Evolutionary conservation across 2,329 filamentous ascomycete genomes (phyloP), one percentile per base, ranked within the genome.

Genomic region (Fusarium sp.): DNA sequence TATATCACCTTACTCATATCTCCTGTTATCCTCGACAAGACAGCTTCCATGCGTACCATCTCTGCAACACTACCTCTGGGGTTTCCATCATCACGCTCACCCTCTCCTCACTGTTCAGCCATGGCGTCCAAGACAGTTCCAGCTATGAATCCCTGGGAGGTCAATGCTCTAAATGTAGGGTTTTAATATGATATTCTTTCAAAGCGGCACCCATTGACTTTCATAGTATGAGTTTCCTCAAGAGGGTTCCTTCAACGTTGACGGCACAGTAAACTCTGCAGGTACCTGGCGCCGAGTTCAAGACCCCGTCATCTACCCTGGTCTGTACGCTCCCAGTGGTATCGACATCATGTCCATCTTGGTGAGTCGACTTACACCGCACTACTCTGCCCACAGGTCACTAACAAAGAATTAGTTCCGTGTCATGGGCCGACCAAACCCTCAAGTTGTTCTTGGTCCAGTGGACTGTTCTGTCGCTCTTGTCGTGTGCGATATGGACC

Each of bases 391-490:
- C 33, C 55, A 45, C 14, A 41, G 36, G 18, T 12, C 52, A 25
- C 63, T 75, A 68, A 77, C 29, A 59, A 50, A 42, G 35, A 57
- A 57, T 12, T 39, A 87, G 86, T 78, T 86, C 80, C 88, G 91
- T 53, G 90, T 97, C 29, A 89, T 90, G 39, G 88, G 87, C 22
- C 87, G 94, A 63, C 89, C 90, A 20, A 91, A 94, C 67, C 93
- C 94, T 2, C 87, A 92, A 74, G 90, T 97, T 75, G 88, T 94
- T 53, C 91, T 97, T 45, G 94, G 94, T 11, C 88, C 93, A 1
- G 91, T 97, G 38, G 94, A 97, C 80, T 86, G 93, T 73, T 96
- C 94, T 4, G 96, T 94, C 77, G 92, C 94, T 5, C 91, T 97
- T 71, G 88, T 95, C 22, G 87, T 97, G 44, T 96, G 93, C 81